Evolutionary conservation across 1,284 basidiomycete species (phyloP), one percentile per base, ranked within the genome.

Genomic region (Moesziomyces sp.): DNA sequence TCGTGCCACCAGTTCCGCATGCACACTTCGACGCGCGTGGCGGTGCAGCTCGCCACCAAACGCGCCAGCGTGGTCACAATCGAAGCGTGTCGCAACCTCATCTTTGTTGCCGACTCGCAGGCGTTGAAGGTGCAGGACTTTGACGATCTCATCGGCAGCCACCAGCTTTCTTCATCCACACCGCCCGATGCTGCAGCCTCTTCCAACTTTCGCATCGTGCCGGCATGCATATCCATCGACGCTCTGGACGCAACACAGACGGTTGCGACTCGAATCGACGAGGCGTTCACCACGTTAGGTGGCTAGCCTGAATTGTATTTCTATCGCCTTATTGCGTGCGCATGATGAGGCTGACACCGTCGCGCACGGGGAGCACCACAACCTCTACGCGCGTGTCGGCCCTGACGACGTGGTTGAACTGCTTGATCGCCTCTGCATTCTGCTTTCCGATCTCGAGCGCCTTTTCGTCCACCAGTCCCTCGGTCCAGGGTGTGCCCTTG

Each of bases 321-420:
- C 26, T 19, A 19, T 8, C 14, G 3, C 24, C 3, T 26, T 42
- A 65, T 13, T 69, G 52, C 11, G 62, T 73, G 23, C 64, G 64
- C 70, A 73, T 78, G 56, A 85, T 82, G 59, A 82, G 63, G 38
- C 77, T 78, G 18, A 85, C 77, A 2, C 82, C 84, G 48, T 85
- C 84, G 24, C 84, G 75, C 5, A 83, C 67, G 6, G 83, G 83
- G 33, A 85, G 49, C 4, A 84, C 60, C 23, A 68, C 61, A 6
- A 76, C 76, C 21, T 78, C 60, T 28, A 83, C 78, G 23, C 81
- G 56, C 35, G 71, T 58, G 30, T 83, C 82, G 14, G 70, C 18
- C 42, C 60, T 58, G 35, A 85, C 81, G 33, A 67, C 63, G 21
- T 71, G 30, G 48, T 85, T 85, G 66, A 85, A 85, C 40, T 74